Evolutionary conservation across 2,329 filamentous ascomycete species (phyloP).

Genomic region (Colletotrichum tofieldiae): DNA sequence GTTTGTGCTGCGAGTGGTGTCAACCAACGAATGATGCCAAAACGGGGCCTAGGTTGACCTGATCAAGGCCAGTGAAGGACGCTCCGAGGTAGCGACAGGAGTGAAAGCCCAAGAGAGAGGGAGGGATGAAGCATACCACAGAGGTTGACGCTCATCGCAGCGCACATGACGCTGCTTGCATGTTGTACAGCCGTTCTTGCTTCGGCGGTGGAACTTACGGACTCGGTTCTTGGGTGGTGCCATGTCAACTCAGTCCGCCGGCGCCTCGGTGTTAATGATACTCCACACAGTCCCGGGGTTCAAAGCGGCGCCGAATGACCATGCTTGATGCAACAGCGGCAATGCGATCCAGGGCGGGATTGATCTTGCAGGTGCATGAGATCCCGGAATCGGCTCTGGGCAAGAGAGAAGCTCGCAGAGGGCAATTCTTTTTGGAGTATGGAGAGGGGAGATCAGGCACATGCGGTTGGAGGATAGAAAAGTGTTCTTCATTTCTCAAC

Average conservation of each 20-base stretch:
- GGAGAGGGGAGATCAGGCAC: neutral
- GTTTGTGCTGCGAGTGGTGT: slow-evolving; percentile 55
- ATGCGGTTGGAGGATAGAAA: slow-evolving; percentile 2
- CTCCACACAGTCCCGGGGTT: slow-evolving; percentile 37
- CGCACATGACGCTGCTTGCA: slow-evolving; percentile 62
- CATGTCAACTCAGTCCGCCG: slow-evolving; percentile 46
- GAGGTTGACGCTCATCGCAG: slow-evolving; percentile 62
- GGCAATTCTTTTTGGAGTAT: neutral
- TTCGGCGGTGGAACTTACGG: slow-evolving; percentile 56
- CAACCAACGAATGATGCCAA: slow-evolving; percentile 3
- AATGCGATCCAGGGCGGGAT: slow-evolving; percentile 22
- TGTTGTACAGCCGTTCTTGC: slow-evolving; percentile 55
- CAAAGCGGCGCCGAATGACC: slow-evolving; percentile 34
- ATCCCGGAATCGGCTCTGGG: slow-evolving; percentile 13
- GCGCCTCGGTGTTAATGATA: slow-evolving; percentile 27
- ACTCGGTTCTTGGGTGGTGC: slow-evolving; percentile 55
- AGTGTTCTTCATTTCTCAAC: slow-evolving; percentile 13
- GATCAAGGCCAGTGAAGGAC: neutral
- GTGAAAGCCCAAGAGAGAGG: neutral
- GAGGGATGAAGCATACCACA: slow-evolving; percentile 55
- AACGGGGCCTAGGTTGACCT: neutral
- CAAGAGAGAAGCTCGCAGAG: slow-evolving; percentile 5
- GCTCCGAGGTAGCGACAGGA: neutral
- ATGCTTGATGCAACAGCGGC: slow-evolving; percentile 35
- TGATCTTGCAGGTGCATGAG: slow-evolving; percentile 36